Evolutionary conservation across 768 basidiomycete species (phyloP), one percentile per base, ranked within the genome.

Genomic region (Gymnopilus dilepis): DNA sequence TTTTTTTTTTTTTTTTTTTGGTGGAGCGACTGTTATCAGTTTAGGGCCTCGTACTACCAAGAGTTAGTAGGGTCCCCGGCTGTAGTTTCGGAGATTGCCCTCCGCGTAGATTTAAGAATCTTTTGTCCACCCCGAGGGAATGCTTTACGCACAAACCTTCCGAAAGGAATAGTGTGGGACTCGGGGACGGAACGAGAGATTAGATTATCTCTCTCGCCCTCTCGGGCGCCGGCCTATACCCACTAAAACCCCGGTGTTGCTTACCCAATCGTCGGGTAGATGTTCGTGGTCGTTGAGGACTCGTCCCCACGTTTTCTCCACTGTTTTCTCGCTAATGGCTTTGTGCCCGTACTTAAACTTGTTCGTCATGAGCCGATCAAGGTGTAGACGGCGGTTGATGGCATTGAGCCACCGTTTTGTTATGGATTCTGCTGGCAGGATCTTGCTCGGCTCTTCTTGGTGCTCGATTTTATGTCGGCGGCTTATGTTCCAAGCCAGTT

Each of bases 181-280:
- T 63, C 50, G 40, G 59, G 38, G n/a, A n/a, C n/a, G 38, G n/a
- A 4, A 3, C 4, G 38, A 11, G 3, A 15, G 4, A 40, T 40
- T 13, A 26, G 33, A 11, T 47, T 55, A 59, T 4, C 60, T 24
- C 26, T 61, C 50, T 17, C 61, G 22, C 21, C 51, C 61, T 15
- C 43, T 22, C 9, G 56, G 61, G 2, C 54, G 41, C 50, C 22
- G n/a, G 2, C 43, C 64, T 40, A 70, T 70, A 74, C 74, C 73
- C 72, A 75, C 74, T 74, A 75, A 73, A 74, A 72, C 72, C 70
- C 70, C 69, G 54, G 50, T 52, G 45, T 21, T 52, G 12, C 41
- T 63, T 0, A 64, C 41, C 73, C 73, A 72, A 28, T 72, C 60
- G 0, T 66, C 64, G 17, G 51, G 50, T 4, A 70, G 56, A 15